Base-by-base conservation (phyloP, 2,329 filamentous ascomycete species). In the Boeremia lycopersici region DNA sequence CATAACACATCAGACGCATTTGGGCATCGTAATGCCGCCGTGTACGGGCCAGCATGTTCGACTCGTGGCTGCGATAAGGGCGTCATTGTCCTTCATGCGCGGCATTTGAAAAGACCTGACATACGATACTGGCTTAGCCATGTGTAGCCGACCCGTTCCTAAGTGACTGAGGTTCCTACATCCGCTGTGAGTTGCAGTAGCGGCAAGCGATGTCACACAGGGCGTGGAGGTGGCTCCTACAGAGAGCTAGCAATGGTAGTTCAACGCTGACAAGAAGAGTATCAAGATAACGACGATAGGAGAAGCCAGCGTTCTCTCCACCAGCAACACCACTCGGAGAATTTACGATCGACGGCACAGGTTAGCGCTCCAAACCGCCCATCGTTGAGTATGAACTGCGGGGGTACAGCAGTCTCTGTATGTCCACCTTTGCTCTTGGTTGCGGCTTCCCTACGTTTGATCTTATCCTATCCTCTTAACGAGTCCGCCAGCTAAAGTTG, bases 171-270 rank as follows among this genome's bases (percentile, higher is more conserved):
- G 40, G 49, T 15, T 39, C 43, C 34, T 44, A 33, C 23, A 11
- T 38, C 36, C 40, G 48, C 49, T 26, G 40, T 35, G 48, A 61
- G 29, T 23, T 64, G 66, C 61, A 66, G 61, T 68, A 69, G 60
- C 55, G 59, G 59, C 36, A 47, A 49, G 36, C 56, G 55, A 46
- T 41, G 31, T 43, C 35, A 59, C 41, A 13, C 31, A 48, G 60
- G 61, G 58, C 65, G 67, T 64, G 66, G 63, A 66, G 63, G 51
- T 48, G 23, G 47, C 47, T 15, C 31, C 31, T 19, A 13, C 23
- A 25, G 31, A 57, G 26, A 44, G 57, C 56, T 56, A 47, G 44
- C 15, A 10, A 9, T 30, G 19, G 38, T 30, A 15, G 38, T 35
- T 39, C 36, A 41, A 12, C 23, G 25, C n/a, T 3, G 43, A 34